Percentiles rank a stretch among this genome's conserved stretches.
These are phyloP conservation scores for Thinopyrum obtusiflorum DNA, from an alignment of 202 grass and related monocot genomes.

Conservation along the genomic window DNA sequence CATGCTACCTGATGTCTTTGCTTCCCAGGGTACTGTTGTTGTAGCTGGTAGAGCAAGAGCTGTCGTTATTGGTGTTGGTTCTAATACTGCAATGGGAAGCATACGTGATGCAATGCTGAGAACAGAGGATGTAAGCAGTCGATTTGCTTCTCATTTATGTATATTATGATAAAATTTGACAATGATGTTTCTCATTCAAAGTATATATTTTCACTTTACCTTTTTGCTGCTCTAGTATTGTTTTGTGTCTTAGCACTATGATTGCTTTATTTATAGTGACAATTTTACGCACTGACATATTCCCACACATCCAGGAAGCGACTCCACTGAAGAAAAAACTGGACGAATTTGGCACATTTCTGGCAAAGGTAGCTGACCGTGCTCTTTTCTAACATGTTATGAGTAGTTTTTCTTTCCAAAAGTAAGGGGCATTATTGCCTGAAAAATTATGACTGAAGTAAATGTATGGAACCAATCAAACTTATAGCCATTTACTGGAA, in stretches of 20 bases:
- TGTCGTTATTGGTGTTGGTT: conserved; percentile 86
- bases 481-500: conserved; percentile 11
- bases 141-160: neutral
- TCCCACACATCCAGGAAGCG: conserved; percentile 60
- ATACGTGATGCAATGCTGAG: conserved; percentile 98
- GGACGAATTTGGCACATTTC: conserved; percentile 96
- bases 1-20: conserved; percentile 25
- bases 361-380: conserved; percentile 80
- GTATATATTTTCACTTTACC: neutral
- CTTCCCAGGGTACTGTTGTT: conserved; percentile 83
- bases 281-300: conserved; percentile 18
- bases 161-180: conserved; percentile 9
- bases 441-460: conserved; percentile 25
- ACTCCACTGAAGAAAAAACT: conserved; percentile 99
- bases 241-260: conserved; percentile 11
- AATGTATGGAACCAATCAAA: neutral
- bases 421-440: conserved; percentile 1
- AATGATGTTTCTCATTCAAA: conserved; percentile 10
- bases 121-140: conserved; percentile 84
- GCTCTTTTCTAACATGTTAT: conserved; percentile 35
- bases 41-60: conserved; percentile 95
- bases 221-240: neutral
- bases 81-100: conserved; percentile 96
- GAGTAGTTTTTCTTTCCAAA: conserved; percentile 19
- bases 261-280: conserved; percentile 14